phyloP scores from a whole-genome alignment of 2,329 filamentous ascomycete genomes.

The Diaporthe sp. region DNA sequence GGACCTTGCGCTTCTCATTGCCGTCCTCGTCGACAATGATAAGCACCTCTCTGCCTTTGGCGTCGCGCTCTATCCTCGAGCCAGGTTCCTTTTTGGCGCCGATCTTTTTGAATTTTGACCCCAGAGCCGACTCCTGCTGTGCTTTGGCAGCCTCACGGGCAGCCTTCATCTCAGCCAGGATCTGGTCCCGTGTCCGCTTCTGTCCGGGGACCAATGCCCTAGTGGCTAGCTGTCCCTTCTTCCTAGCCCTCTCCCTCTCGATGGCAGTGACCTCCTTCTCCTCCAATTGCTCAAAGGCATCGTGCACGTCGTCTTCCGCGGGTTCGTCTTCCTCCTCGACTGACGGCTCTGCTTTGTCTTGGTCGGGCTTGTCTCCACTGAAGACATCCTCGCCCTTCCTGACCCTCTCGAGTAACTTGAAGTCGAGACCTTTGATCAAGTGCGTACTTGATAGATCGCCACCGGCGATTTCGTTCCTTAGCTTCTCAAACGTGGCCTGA shows the following conservation, averaged over 20 bases:
- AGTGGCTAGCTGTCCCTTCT: constrained; percentile 73
- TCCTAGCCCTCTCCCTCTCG: constrained; percentile 65
- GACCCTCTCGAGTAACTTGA: constrained; percentile 80
- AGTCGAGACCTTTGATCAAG: constrained; percentile 92
- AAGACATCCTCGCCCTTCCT: constrained; percentile 78
- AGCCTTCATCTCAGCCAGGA: constrained; percentile 77
- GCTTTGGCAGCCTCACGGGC: constrained; percentile 72
- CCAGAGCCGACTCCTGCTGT: constrained; percentile 65
- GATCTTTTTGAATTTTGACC: constrained; percentile 76
- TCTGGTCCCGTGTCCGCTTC: constrained; percentile 76
- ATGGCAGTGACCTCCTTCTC: constrained; percentile 67
- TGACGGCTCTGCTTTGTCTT: constrained; percentile 54
- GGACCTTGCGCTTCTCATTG: constrained; percentile 75
- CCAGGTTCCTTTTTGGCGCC: constrained; percentile 67
- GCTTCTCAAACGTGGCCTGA: constrained; percentile 80
- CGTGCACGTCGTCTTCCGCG: constrained; percentile 75
- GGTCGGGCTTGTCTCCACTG: constrained; percentile 51
- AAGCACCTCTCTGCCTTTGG: constrained; percentile 73
- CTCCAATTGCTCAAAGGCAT: constrained; percentile 74
- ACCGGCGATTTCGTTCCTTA: constrained; percentile 83
- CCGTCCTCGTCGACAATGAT: constrained; percentile 77
- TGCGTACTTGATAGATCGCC: constrained; percentile 87
- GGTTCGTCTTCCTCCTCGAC: constrained; percentile 60
- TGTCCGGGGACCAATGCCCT: constrained; percentile 66
- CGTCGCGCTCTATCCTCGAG: constrained; percentile 72